These are phyloP conservation scores for Aspergillus bridgeri DNA, from an alignment of 495 filamentous ascomycete species.

Conservation along the genomic window DNA sequence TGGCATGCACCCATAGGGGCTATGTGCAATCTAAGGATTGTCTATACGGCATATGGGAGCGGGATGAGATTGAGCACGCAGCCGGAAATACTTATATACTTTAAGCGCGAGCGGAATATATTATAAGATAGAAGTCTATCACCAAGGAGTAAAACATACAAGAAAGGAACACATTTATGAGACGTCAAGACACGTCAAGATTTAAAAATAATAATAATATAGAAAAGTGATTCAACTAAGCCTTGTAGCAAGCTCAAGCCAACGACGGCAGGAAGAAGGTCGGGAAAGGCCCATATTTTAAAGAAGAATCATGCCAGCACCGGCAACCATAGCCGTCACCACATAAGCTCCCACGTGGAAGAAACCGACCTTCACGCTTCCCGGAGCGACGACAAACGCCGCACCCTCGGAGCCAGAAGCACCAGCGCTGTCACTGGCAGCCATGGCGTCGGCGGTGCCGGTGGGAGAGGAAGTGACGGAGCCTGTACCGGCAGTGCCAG, in stretches of 20 bases:
- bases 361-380: constrained; percentile 54
- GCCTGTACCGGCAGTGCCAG: constrained; percentile 59
- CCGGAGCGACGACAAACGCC: constrained; percentile 22
- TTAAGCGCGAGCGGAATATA: not conserved
- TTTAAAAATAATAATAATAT: not conserved
- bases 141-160: not conserved
- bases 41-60: too few relatives aligned
- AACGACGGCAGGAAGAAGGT: not conserved
- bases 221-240: not conserved
- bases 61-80: too few relatives aligned
- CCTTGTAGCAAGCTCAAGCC: too few relatives aligned
- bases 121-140: not conserved
- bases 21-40: too few relatives aligned
- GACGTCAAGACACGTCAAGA: not conserved
- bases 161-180: not conserved
- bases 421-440: constrained; percentile 12
- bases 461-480: constrained; percentile 54
- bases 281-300: constrained; percentile 34
- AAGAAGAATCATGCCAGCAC: constrained; percentile 67
- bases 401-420: constrained; percentile 12
- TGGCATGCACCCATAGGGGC: too few relatives aligned
- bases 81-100: too few relatives aligned
- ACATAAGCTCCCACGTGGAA: constrained; percentile 62
- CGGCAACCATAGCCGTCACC: constrained; percentile 61
- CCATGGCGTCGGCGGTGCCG: constrained; percentile 29